Evolutionary conservation across 768 basidiomycete genomes (phyloP).

Genomic region (Tylopilus felleus): DNA sequence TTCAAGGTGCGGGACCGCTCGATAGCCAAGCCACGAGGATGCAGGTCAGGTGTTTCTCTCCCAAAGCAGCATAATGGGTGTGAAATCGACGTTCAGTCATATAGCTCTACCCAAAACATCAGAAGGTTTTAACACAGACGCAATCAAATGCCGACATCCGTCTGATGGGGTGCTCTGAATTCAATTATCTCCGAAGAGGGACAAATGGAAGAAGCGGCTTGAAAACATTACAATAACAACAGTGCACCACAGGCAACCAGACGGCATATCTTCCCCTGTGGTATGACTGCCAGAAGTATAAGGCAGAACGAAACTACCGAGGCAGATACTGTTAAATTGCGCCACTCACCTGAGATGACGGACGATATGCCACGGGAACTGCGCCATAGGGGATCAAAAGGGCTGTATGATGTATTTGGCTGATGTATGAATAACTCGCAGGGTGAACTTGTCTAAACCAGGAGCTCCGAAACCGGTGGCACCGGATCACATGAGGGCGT

Average conservation of each 20-base stretch:
- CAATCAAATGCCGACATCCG: neutral
- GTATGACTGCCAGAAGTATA: neutral
- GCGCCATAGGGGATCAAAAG: neutral
- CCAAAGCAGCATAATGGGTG: too few species aligned
- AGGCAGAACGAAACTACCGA: neutral
- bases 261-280: neutral
- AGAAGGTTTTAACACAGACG: neutral
- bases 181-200: neutral
- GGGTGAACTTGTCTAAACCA: neutral
- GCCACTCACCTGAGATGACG: conserved; percentile 4
- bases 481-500: neutral
- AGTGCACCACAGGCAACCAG: neutral
- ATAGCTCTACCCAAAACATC: too few species aligned
- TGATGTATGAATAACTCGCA: neutral
- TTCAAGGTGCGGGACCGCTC: neutral
- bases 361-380: neutral
- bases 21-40: neutral
- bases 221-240: neutral
- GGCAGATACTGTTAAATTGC: neutral
- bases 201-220: neutral
- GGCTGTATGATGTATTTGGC: neutral
- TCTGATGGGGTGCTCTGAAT: neutral
- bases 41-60: too few species aligned
- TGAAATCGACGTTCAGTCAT: neutral
- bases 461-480: neutral